Conservation (phyloP, 805 yeast genomes). For the Tanozyma kutaoensis region DNA sequence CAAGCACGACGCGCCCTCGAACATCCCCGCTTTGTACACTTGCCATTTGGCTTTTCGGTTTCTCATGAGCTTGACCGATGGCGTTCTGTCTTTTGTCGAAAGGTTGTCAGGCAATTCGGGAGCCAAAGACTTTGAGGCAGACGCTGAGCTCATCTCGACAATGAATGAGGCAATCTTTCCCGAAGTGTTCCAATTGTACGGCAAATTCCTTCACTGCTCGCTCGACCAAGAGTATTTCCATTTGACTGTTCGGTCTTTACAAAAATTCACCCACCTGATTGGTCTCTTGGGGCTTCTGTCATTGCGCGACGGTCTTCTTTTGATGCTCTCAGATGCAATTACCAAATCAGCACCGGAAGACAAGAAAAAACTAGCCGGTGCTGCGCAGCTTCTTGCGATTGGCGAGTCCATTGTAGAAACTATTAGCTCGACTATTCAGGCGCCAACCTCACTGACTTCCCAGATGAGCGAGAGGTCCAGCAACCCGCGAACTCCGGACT, state of each 20-base stretch:
- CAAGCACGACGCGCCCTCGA: conserved; percentile 61
- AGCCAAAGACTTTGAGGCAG: conserved; percentile 13
- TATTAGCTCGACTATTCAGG: conserved; percentile 27
- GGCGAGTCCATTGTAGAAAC: conserved; percentile 42
- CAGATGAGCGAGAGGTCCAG: background rate
- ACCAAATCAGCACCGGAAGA: conserved; percentile 14
- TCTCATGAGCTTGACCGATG: conserved; percentile 48
- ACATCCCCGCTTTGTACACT: conserved; percentile 44
- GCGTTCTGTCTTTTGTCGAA: conserved; percentile 42
- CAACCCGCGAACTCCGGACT: background rate
- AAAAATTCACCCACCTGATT: conserved; percentile 68
- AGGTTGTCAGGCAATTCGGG: conserved; percentile 20
- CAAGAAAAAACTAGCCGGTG: background rate
- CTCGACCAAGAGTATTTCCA: conserved; percentile 64
- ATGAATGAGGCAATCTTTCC: conserved; percentile 16
- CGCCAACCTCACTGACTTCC: conserved; percentile 1
- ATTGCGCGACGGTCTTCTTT: conserved; percentile 39
- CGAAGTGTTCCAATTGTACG: conserved; percentile 13
- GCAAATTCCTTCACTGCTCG: conserved; percentile 43
- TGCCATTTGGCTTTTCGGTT: conserved; percentile 43
- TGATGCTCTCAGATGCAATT: conserved; percentile 20
- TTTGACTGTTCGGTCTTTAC: conserved; percentile 55
- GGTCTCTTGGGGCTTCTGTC: conserved; percentile 53
- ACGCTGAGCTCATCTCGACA: conserved; percentile 21
- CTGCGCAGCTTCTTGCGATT: conserved; percentile 21